Evolutionary conservation across 768 basidiomycete genomes (phyloP), one percentile per base, ranked within the genome.

Genomic region (Polyporus arcularius): DNA sequence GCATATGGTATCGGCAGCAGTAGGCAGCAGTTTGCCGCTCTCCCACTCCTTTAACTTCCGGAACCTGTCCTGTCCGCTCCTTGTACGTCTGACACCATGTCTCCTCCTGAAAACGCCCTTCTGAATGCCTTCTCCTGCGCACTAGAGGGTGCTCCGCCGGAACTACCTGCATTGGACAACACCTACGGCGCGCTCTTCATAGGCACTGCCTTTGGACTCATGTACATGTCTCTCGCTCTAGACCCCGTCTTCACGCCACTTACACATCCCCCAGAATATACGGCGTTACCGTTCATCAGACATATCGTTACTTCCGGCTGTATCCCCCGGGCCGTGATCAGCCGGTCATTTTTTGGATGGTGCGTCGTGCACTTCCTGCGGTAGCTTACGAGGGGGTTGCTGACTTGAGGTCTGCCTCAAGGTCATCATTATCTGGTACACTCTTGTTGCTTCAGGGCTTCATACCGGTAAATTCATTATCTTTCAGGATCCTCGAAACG

Each of bases 111-210:
- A 26, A 26, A 2, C 21, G 21, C 21, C 1, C 21, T 26, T 26
- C 21, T 26, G 21, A 26, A 26, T 26, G 21, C 21, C 21, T 26
- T 26, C 21, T 26, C 21, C 21, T 26, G 21, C 21, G 21, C 21
- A 26, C 21, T 26, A 26, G 21, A 26, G 21, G 21, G 21, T 26
- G 21, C 21, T 26, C 21, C 21, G 21, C 21, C 21, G 21, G 21
- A 26, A 26, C 40, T 41, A 41, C 40, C 40, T 41, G 40, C 40
- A 10, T 41, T 55, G 31, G 54, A 47, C 43, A 46, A 38, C 43
- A 55, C 54, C 5, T 55, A 32, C 31, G 54, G 54, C 16, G 54
- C 54, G 31, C 14, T 47, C 12, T 38, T 43, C 18, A 31, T 55
- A 16, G 54, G 54, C 14, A 55, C 42, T 5, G 16, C 42, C 26